phyloP scores from a whole-genome alignment of 2,329 filamentous ascomycete species.

The Diatrype stigma region DNA sequence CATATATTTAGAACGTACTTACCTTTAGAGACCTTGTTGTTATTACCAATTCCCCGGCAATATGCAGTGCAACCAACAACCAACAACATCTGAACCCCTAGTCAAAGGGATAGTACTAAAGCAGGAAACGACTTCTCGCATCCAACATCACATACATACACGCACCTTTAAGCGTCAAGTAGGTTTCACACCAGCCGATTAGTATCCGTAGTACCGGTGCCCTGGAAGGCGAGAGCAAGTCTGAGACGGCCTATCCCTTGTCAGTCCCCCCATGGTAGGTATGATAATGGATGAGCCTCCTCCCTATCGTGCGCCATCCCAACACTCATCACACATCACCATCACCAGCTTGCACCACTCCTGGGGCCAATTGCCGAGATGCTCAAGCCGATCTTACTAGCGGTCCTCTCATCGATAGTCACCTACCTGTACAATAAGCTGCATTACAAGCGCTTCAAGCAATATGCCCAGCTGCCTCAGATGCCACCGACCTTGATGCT shows the following conservation, averaged over 20 bases:
- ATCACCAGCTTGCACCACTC: background rate
- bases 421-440: conserved; percentile 6
- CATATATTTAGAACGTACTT: background rate
- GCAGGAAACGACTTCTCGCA: background rate
- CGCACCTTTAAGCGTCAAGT: background rate
- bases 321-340: background rate
- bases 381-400: background rate
- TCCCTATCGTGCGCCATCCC: background rate
- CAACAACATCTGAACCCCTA: background rate
- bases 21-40: background rate
- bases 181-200: background rate
- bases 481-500: conserved; percentile 2
- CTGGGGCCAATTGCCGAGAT: background rate
- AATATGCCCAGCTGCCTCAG: conserved; percentile 7
- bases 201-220: background rate
- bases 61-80: background rate
- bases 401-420: background rate
- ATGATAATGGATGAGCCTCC: background rate
- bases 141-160: background rate
- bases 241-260: background rate
- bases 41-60: background rate
- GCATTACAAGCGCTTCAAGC: conserved; percentile 5
- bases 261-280: background rate
- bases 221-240: background rate
- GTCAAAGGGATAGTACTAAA: background rate